Percentiles rank a stretch among this genome's conserved stretches.
These are phyloP conservation scores for Diplodia sapinea DNA, from an alignment of 2,329 filamentous ascomycete genomes.

Conservation along the genomic window DNA sequence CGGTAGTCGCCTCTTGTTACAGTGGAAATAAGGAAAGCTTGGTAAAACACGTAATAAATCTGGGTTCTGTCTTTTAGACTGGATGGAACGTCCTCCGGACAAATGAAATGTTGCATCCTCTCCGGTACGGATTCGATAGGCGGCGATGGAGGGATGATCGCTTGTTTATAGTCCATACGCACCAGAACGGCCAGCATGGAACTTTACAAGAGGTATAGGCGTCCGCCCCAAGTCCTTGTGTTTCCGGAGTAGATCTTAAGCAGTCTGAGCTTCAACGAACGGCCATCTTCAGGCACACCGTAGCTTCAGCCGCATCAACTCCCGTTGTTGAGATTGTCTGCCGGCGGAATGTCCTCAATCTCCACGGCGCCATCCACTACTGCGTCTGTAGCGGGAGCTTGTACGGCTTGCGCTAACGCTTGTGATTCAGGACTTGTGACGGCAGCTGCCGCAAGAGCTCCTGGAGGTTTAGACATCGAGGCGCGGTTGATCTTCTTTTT, in stretches of 20 bases:
- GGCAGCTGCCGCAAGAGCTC: background rate
- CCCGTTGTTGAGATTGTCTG: background rate
- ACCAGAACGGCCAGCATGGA: too few species aligned
- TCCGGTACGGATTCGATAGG: background rate
- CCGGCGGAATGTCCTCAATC: background rate
- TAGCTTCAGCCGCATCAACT: background rate
- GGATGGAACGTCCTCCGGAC: background rate
- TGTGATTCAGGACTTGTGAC: slow-evolving; percentile 12
- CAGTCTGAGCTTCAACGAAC: background rate
- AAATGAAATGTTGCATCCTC: background rate
- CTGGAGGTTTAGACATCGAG: slow-evolving; percentile 20
- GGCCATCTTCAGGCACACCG: too few species aligned
- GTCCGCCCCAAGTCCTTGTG: too few species aligned
- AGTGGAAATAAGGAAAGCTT: background rate
- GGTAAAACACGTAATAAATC: background rate
- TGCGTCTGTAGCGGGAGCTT: slow-evolving; percentile 17
- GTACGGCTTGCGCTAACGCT: slow-evolving; percentile 15
- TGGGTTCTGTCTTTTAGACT: background rate
- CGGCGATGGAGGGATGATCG: background rate
- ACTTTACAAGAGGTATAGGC: too few species aligned
- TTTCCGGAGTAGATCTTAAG: too few species aligned
- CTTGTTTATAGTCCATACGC: background rate
- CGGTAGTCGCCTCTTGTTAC: background rate
- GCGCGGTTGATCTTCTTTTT: slow-evolving; percentile 31
- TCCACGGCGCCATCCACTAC: slow-evolving; percentile 10